Evolutionary conservation across 345 rosid genomes (phyloP).

Genomic region (Angophora floribunda): DNA sequence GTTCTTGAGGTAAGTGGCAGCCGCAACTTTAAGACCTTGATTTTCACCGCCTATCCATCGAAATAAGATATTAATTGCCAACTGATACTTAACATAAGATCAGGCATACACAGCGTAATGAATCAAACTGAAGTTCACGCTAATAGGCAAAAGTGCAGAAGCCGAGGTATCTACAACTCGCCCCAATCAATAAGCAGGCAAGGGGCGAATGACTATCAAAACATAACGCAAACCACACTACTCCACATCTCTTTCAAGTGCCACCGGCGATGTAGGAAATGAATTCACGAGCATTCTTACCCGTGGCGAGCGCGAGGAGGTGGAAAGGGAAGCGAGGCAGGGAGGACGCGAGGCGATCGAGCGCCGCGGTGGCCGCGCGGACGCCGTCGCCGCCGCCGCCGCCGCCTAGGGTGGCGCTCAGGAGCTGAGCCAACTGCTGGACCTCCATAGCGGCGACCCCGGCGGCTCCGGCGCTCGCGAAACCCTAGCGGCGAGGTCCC

Average conservation of each 20-base stretch:
- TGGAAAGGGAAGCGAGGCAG: slow-evolving; percentile 55
- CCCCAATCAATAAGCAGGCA: background rate
- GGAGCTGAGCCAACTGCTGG: slow-evolving; percentile 32
- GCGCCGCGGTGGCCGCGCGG: slow-evolving; percentile 43
- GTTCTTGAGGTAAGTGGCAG: slow-evolving; percentile 74
- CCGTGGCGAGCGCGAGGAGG: slow-evolving; percentile 61
- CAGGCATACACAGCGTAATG: background rate
- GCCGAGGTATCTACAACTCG: background rate
- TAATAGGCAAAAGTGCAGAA: background rate
- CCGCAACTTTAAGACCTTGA: slow-evolving; percentile 59
- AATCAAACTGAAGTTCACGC: background rate
- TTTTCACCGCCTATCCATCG: slow-evolving; percentile 37
- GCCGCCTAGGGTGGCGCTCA: slow-evolving; percentile 51
- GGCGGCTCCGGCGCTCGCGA: background rate
- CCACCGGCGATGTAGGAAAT: background rate
- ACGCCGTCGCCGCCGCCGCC: slow-evolving; percentile 39
- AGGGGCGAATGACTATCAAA: background rate
- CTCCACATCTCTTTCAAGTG: background rate
- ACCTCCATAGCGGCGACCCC: slow-evolving; percentile 19
- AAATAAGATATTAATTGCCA: background rate
- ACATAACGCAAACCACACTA: background rate
- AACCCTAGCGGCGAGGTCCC: background rate
- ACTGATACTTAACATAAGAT: background rate
- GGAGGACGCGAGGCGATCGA: slow-evolving; percentile 44
- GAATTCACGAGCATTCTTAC: slow-evolving; percentile 11